Percentiles rank a stretch among this genome's conserved stretches.
phyloP scores from a whole-genome alignment of 169 alveolate species.

The Plasmodium blacklocki region DNA sequence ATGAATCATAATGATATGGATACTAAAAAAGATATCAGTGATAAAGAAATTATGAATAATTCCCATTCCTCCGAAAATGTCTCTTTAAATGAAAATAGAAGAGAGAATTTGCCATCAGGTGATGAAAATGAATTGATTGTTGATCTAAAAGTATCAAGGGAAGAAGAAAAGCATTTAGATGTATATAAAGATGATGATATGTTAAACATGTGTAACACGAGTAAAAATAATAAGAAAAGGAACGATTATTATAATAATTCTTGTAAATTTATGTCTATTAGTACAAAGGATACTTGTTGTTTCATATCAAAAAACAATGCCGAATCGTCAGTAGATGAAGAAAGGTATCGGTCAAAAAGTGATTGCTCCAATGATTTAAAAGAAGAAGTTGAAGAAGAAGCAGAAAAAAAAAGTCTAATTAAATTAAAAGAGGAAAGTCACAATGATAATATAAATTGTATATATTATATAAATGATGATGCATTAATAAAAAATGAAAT shows the following conservation, averaged over 20 bases:
- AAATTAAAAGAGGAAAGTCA: slow-evolving; percentile 13
- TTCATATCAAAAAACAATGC: slow-evolving; percentile 32
- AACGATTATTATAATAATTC: slow-evolving; percentile 32
- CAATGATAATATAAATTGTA: slow-evolving; percentile 14
- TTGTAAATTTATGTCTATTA: slow-evolving; percentile 67
- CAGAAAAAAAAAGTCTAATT: background rate
- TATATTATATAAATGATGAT: background rate
- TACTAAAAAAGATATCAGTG: background rate
- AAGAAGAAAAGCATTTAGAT: background rate
- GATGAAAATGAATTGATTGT: too few relatives aligned
- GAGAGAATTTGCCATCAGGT: background rate
- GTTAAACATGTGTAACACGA: slow-evolving; percentile 18
- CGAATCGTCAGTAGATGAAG: slow-evolving; percentile 51
- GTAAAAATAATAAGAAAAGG: slow-evolving; percentile 32
- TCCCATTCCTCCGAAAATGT: slow-evolving; percentile 27
- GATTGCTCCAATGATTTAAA: slow-evolving; percentile 14
- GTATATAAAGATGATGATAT: slow-evolving; percentile 38
- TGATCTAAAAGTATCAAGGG: background rate
- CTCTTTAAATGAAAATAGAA: slow-evolving; percentile 9
- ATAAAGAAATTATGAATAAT: slow-evolving; percentile 20
- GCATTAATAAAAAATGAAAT: background rate
- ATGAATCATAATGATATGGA: slow-evolving; percentile 7
- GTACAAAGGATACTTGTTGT: slow-evolving; percentile 65
- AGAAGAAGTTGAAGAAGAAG: slow-evolving; percentile 4
- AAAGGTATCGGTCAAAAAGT: slow-evolving; percentile 25